phyloP scores from a whole-genome alignment of 306 rosid genomes.

The Fragaria ananassa region DNA sequence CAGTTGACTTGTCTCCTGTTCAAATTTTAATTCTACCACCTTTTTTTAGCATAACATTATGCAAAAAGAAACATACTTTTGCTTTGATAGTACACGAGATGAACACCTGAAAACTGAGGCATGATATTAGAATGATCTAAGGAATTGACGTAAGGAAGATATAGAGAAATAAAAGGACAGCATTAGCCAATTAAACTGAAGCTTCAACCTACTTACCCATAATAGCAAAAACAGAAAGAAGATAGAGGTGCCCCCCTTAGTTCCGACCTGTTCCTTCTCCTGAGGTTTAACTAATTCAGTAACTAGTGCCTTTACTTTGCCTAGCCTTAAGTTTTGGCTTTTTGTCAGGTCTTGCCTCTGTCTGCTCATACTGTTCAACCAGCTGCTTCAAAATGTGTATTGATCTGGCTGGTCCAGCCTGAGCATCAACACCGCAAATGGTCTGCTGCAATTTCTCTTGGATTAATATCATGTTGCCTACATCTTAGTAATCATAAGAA shows the following conservation, averaged over 20 bases:
- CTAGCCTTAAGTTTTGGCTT: conserved; percentile 14
- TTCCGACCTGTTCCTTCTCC: background rate
- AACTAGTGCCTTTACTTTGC: background rate
- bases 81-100: background rate
- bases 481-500: conserved; percentile 85
- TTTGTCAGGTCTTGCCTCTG: conserved; percentile 74
- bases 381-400: conserved; percentile 65
- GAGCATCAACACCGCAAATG: conserved; percentile 88
- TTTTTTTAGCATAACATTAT: no score
- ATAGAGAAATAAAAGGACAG: background rate
- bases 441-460: conserved; percentile 88
- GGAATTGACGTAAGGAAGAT: background rate
- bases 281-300: background rate
- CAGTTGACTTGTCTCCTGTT: background rate
- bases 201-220: background rate
- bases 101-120: background rate
- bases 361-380: conserved; percentile 80
- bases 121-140: conserved; percentile 1
- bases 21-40: background rate
- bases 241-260: background rate
- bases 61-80: background rate
- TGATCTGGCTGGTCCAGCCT: conserved; percentile 83
- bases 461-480: conserved; percentile 77
- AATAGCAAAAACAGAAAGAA: background rate
- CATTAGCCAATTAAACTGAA: background rate